Percentiles rank a stretch among this genome's conserved stretches.
These are phyloP conservation scores for Neltuma alba DNA, from an alignment of 306 rosid species.

Conservation along the genomic window DNA sequence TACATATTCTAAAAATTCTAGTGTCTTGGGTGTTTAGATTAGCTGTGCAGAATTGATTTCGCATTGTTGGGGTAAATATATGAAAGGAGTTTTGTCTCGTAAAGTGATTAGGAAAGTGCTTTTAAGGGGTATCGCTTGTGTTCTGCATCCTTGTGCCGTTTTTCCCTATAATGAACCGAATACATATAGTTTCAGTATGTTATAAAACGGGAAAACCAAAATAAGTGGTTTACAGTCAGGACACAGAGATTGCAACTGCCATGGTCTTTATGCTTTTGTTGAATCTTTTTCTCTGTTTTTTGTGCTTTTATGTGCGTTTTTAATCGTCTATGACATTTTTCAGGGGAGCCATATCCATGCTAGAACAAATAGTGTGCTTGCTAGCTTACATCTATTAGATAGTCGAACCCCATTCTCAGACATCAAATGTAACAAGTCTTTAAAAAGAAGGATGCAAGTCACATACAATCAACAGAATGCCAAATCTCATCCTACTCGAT, in stretches of 20 bases:
- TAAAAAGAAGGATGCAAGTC: not conserved
- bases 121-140: no score
- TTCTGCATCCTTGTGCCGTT: no score
- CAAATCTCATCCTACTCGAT: not conserved
- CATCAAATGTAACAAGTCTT: not conserved
- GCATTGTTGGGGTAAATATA: no score
- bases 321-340: not conserved
- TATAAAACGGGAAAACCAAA: not conserved
- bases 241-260: not conserved
- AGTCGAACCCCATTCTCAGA: not conserved
- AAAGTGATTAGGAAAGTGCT: no score
- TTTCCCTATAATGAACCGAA: no score
- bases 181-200: no score
- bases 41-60: no score
- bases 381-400: not conserved
- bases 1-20: not conserved
- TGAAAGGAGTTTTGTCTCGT: no score
- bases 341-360: not conserved
- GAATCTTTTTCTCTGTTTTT: not conserved
- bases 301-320: not conserved
- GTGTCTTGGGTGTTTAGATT: no score
- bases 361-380: not conserved
- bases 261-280: not conserved
- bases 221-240: not conserved
- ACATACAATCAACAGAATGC: not conserved